Evolutionary conservation across 495 filamentous ascomycete genomes (phyloP).

Genomic region (Sporormia fimetaria): DNA sequence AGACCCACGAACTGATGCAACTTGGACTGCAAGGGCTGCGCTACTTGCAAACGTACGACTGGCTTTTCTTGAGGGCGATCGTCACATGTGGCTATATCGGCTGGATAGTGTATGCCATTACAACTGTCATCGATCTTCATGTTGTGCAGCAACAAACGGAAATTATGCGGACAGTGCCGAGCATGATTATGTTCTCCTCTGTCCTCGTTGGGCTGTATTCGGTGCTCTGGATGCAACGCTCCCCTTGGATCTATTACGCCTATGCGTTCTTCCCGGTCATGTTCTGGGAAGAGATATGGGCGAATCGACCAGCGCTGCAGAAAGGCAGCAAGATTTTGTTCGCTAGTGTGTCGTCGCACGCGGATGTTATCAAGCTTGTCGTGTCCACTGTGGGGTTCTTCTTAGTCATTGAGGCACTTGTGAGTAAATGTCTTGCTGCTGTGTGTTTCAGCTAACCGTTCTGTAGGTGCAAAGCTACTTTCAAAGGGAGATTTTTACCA

Average conservation of each 20-base stretch:
- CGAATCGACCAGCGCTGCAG: slow-evolving; percentile 55
- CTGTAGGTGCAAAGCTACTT: slow-evolving; percentile 72
- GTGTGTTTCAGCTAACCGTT: slow-evolving; percentile 8
- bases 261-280: slow-evolving; percentile 85
- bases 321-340: slow-evolving; percentile 60
- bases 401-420: slow-evolving; percentile 68
- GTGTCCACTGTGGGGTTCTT: slow-evolving; percentile 57
- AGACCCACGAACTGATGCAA: slow-evolving; percentile 63
- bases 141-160: slow-evolving; percentile 64
- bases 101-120: slow-evolving; percentile 92
- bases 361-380: slow-evolving; percentile 43
- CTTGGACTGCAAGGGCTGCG: slow-evolving; percentile 72
- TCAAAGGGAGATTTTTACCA: slow-evolving; percentile 73
- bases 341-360: slow-evolving; percentile 49
- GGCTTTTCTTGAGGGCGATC: slow-evolving; percentile 90
- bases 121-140: slow-evolving; percentile 81
- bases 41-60: slow-evolving; percentile 94
- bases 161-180: slow-evolving; percentile 50
- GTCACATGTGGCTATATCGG: slow-evolving; percentile 90
- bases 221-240: slow-evolving; percentile 65
- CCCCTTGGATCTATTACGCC: slow-evolving; percentile 76
- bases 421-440: slow-evolving; percentile 36
- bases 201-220: slow-evolving; percentile 64
- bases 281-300: slow-evolving; percentile 96
- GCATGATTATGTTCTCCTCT: slow-evolving; percentile 59